Evolutionary conservation across 1,284 basidiomycete genomes (phyloP), one percentile per base, ranked within the genome.

Genomic region (Fomitiporia mediterranea): DNA sequence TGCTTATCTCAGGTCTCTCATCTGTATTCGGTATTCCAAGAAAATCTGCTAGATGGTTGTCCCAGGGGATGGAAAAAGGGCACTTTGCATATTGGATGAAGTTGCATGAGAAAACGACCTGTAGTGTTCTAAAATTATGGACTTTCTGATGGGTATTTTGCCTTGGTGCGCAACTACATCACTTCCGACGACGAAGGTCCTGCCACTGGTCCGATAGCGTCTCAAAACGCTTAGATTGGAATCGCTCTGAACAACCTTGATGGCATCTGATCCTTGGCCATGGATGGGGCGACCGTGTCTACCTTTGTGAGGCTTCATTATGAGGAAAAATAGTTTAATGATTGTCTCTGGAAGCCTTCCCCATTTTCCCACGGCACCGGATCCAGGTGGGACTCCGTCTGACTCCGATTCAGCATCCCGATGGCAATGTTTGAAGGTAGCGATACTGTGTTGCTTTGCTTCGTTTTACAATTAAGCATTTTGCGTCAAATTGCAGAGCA

Each of bases 161-260:
- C n/a, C n/a, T n/a, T n/a, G 51, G 51, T 15, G 19, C 25, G 32
- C 21, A 15, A 11, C 39, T 30, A 27, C 17, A 53, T 53, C 51
- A 53, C 38, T 27, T 51, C 39, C 28, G 30, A 53, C 23, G 40
- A 9, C 39, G 25, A 15, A 32, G 27, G 17, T 27, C 51, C 28
- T 43, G 51, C 51, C 51, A 53, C 51, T 43, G 51, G 34, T 53
- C 51, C 47, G 47, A 35, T 21, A 17, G 13, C 9, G 37, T 43
- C 28, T 28, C 38, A 53, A 34, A 34, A 30, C 39, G 51, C 39
- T 52, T 51, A 28, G 15, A 17, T 42, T 53, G 5, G 30, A 53
- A 30, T 43, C 27, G 27, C 17, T 11, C 27, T 23, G 37, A 25
- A 15, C 42, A 11, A 27, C 27, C 28, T 8, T 53, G 51, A 53